Evolutionary conservation across 352 stramenopile genomes (phyloP).

Genomic region (Pythium myriotylum): DNA sequence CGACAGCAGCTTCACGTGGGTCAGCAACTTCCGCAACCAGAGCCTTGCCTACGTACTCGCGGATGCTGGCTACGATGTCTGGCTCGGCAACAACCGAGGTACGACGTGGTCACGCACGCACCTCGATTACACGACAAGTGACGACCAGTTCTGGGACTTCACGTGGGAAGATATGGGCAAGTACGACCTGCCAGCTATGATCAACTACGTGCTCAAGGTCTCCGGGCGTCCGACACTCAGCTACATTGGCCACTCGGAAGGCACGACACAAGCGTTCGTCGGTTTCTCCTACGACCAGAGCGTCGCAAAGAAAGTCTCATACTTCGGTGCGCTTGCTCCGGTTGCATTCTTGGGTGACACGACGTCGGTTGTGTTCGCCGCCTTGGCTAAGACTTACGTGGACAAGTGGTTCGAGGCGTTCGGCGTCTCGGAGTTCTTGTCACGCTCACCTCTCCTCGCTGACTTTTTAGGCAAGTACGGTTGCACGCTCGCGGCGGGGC

Average conservation of each 20-base stretch:
- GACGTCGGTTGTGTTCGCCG: slow-evolving; percentile 43
- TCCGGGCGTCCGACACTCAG: slow-evolving; percentile 43
- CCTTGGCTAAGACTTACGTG: slow-evolving; percentile 47
- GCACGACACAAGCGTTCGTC: slow-evolving; percentile 60
- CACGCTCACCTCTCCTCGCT: slow-evolving; percentile 44
- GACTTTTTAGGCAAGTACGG: slow-evolving; percentile 41
- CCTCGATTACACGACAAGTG: slow-evolving; percentile 38
- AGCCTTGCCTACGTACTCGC: slow-evolving; percentile 59
- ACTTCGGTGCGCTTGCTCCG: slow-evolving; percentile 56
- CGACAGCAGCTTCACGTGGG: slow-evolving; percentile 48
- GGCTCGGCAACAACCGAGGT: slow-evolving; percentile 61
- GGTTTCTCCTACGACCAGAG: slow-evolving; percentile 55
- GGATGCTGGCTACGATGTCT: slow-evolving; percentile 62
- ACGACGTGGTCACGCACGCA: slow-evolving; percentile 55
- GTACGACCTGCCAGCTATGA: slow-evolving; percentile 57
- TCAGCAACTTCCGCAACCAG: slow-evolving; percentile 62
- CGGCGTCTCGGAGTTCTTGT: slow-evolving; percentile 48
- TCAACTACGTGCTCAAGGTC: slow-evolving; percentile 44
- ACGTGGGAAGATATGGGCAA: slow-evolving; percentile 54
- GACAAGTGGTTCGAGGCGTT: slow-evolving; percentile 45
- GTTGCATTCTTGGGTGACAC: slow-evolving; percentile 47
- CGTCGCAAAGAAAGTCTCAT: slow-evolving; percentile 55
- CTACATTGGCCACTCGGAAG: slow-evolving; percentile 62
- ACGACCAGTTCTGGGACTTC: slow-evolving; percentile 59
- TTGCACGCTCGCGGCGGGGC: slow-evolving; percentile 39